Conservation (phyloP, 202 grass and related monocot species). For the Digitaria exilis region DNA sequence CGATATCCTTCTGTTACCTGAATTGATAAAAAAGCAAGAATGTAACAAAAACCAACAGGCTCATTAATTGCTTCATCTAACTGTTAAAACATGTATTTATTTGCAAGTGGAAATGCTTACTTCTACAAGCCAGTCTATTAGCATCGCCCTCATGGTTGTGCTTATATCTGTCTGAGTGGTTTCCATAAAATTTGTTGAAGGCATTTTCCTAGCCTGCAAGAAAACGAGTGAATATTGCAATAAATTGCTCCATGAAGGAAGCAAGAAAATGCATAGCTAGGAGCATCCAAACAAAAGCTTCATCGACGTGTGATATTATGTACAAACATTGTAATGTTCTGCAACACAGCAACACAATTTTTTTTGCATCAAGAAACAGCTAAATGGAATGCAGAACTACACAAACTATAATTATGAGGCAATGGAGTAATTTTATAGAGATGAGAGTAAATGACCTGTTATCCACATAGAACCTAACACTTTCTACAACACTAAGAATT, state of each 20-base stretch:
- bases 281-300: background rate
- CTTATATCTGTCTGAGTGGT: conserved; percentile 63
- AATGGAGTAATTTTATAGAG: background rate
- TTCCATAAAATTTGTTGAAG: conserved; percentile 62
- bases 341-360: background rate
- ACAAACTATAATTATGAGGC: background rate
- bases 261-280: conserved; percentile 10
- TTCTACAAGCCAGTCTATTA: conserved; percentile 81
- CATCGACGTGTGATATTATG: conserved; percentile 5
- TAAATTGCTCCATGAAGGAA: conserved; percentile 6
- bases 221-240: conserved; percentile 12
- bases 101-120: conserved; percentile 40
- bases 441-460: background rate
- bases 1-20: conserved; percentile 75
- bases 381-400: conserved; percentile 12
- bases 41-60: conserved; percentile 7
- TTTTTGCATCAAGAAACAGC: conserved; percentile 6
- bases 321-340: background rate
- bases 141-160: conserved; percentile 64
- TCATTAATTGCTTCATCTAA: background rate
- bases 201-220: conserved; percentile 59
- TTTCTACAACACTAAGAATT: background rate
- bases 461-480: background rate
- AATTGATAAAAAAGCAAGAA: conserved; percentile 14
- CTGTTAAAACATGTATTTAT: conserved; percentile 1